These are phyloP conservation scores for Fusarium sp. DNA, from an alignment of 2,329 filamentous ascomycete genomes.

Conservation along the genomic window DNA sequence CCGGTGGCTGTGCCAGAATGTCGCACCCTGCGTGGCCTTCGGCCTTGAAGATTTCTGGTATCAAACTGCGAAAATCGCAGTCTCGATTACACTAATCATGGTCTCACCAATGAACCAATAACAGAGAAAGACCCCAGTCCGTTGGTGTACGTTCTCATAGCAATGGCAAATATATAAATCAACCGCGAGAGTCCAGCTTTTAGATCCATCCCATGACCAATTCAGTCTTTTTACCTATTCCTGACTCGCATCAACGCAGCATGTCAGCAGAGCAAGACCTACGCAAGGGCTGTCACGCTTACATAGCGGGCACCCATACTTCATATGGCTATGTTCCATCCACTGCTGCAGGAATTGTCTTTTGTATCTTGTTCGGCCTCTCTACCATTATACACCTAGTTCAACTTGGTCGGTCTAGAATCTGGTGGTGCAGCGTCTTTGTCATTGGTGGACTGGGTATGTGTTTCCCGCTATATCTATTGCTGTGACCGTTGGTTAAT, in stretches of 20 bases:
- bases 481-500: fast-evolving
- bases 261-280: neutral
- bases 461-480: too few relatives aligned
- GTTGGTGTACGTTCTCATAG: neutral
- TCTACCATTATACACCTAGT: neutral
- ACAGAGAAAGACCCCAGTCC: fast-evolving
- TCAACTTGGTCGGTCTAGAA: neutral
- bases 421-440: neutral
- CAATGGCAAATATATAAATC: neutral
- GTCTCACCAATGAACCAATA: neutral
- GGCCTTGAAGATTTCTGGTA: too few relatives aligned
- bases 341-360: neutral
- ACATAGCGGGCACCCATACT: neutral
- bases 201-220: neutral
- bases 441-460: neutral
- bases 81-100: fast-evolving
- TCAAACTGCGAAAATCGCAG: neutral
- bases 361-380: neutral
- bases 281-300: neutral
- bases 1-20: neutral
- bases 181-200: neutral
- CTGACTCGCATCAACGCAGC: neutral
- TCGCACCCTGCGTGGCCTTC: too few relatives aligned
- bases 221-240: fast-evolving
- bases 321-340: neutral